phyloP scores from a whole-genome alignment of 208 protist genomes.

The Acanthamoeba healyi region DNA sequence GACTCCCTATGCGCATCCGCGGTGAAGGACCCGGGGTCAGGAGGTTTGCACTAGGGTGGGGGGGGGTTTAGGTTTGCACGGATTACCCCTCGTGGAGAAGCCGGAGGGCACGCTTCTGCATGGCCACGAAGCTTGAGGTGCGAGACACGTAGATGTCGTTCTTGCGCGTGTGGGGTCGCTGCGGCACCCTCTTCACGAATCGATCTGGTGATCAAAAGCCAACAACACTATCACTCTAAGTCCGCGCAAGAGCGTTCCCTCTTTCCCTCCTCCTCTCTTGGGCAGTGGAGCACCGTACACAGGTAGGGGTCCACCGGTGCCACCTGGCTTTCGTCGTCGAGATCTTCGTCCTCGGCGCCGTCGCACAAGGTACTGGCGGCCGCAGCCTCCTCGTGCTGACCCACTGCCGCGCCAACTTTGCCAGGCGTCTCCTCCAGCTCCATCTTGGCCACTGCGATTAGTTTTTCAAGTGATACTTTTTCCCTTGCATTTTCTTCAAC shows the following conservation, averaged over 20 bases:
- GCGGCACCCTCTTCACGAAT: constrained; percentile 35
- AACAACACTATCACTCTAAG: neutral
- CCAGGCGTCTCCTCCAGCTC: too few species aligned
- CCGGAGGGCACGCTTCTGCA: constrained; percentile 36
- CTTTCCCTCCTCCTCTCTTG: too few species aligned
- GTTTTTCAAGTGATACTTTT: too few species aligned
- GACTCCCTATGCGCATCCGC: neutral
- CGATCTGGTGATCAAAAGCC: neutral
- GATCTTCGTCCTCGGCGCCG: neutral
- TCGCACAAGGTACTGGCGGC: too few species aligned
- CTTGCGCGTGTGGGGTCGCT: constrained; percentile 28
- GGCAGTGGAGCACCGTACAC: too few species aligned
- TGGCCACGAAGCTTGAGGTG: neutral
- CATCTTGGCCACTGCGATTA: too few species aligned
- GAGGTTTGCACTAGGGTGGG: too few species aligned
- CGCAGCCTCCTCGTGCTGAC: neutral
- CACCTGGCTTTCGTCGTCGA: neutral
- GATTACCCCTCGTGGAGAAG: constrained; percentile 38
- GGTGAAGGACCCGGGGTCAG: too few species aligned
- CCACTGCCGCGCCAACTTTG: too few species aligned
- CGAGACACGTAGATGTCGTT: constrained; percentile 45
- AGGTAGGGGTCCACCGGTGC: neutral
- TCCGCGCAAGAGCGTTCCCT: neutral
- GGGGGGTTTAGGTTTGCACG: too few species aligned
- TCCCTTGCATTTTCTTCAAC: too few species aligned